These are phyloP conservation scores for Cutaneotrichosporon cyanovorans DNA, from an alignment of 1,284 basidiomycete species.

Conservation along the genomic window DNA sequence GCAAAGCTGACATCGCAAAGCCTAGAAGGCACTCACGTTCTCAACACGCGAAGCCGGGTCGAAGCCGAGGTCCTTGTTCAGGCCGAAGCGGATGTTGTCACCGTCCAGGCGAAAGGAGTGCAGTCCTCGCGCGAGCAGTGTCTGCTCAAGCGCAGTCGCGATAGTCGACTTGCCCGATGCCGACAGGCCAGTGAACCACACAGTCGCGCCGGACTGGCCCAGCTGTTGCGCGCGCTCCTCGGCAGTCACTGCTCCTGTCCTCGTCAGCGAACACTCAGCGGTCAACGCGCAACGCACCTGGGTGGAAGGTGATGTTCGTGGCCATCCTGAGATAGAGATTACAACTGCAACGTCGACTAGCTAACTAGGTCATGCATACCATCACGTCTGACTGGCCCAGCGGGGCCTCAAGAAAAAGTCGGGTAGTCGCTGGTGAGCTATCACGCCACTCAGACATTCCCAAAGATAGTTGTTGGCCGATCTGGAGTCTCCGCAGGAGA, in stretches of 20 bases:
- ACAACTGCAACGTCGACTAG: too few relatives aligned
- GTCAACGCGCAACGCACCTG: conserved; percentile 44
- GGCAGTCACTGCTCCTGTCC: conserved; percentile 62
- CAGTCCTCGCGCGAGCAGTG: conserved; percentile 77
- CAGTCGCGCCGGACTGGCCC: conserved; percentile 73
- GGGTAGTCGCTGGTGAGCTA: too few relatives aligned
- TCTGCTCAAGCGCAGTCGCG: conserved; percentile 93
- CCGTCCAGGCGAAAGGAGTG: conserved; percentile 91
- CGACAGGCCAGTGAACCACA: conserved; percentile 93
- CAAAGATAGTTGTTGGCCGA: too few relatives aligned
- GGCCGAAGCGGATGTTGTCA: conserved; percentile 91
- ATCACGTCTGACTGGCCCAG: too few relatives aligned
- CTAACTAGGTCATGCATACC: too few relatives aligned
- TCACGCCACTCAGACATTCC: too few relatives aligned
- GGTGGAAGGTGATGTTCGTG: conserved; percentile 81
- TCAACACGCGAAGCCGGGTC: conserved; percentile 90
- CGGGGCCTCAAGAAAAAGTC: too few relatives aligned
- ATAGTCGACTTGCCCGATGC: conserved; percentile 94
- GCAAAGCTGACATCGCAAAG: too few relatives aligned
- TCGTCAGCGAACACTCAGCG: not conserved
- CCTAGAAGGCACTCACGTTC: conserved; percentile 53
- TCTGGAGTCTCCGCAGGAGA: too few relatives aligned
- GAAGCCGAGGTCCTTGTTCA: conserved; percentile 98
- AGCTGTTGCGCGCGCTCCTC: conserved; percentile 63
- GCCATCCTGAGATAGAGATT: conserved; percentile 40